These are phyloP conservation scores for Leccinum pallidistipes DNA, from an alignment of 1,284 basidiomycete genomes.

Conservation along the genomic window DNA sequence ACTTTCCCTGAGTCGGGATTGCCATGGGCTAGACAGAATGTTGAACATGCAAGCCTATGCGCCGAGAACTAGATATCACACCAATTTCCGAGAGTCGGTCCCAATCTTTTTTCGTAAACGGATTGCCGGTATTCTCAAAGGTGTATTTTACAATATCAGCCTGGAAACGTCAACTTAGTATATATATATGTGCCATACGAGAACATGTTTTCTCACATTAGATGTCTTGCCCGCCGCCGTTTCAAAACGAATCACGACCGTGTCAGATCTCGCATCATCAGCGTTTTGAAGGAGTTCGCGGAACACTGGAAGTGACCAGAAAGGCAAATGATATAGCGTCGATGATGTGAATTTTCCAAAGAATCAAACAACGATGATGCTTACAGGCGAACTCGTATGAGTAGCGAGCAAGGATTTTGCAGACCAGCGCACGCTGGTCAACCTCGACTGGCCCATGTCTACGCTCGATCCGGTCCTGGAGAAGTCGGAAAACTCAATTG, in stretches of 20 bases:
- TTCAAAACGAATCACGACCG: conserved; percentile 80
- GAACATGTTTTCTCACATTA: neutral
- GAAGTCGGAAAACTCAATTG: neutral
- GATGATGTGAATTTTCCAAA: neutral
- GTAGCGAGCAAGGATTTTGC: conserved; percentile 83
- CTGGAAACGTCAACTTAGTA: neutral
- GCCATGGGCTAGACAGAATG: conserved; percentile 56
- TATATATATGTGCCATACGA: neutral
- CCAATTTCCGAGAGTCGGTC: conserved; percentile 82
- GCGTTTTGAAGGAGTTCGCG: conserved; percentile 92
- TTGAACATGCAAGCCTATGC: neutral
- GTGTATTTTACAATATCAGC: conserved; percentile 53
- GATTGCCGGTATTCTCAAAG: conserved; percentile 85
- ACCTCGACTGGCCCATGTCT: conserved; percentile 83
- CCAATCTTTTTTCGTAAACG: conserved; percentile 83
- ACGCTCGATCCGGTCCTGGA: conserved; percentile 22
- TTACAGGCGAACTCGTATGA: conserved; percentile 82
- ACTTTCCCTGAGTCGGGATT: conserved; percentile 75
- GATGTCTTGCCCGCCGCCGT: neutral
- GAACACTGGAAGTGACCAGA: conserved; percentile 52
- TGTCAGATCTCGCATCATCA: conserved; percentile 83
- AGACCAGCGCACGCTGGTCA: conserved; percentile 90
- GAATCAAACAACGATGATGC: neutral
- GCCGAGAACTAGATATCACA: conserved; percentile 28
- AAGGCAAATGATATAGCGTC: neutral